A percentile compares a stretch with the other conserved stretches of the same genome.
Evolutionary conservation across 129 eudicot genomes (phyloP).

Genomic region (Artemisia argyi): DNA sequence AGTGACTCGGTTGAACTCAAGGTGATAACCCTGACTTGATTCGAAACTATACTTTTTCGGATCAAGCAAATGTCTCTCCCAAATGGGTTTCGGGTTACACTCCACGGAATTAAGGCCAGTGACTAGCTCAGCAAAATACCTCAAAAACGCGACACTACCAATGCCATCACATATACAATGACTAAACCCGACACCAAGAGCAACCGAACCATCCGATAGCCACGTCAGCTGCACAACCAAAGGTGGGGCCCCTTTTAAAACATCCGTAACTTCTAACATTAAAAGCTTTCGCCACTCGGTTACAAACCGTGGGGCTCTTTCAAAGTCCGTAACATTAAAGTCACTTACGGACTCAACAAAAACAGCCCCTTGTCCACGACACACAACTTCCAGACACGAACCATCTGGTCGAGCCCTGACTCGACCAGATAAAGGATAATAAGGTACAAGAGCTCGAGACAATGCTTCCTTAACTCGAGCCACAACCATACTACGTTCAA

Average conservation of each 20-base stretch:
- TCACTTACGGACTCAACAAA: conserved; percentile 57
- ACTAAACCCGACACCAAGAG: conserved; percentile 57
- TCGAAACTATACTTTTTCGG: conserved; percentile 12
- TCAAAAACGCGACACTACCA: conserved; percentile 61
- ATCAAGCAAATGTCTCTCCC: conserved; percentile 66
- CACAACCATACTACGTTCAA: conserved; percentile 14
- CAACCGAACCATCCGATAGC: conserved; percentile 65
- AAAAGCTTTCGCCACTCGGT: conserved; percentile 65
- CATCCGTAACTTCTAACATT: conserved; percentile 65
- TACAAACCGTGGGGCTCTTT: conserved; percentile 46
- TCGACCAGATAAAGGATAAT: conserved; percentile 76
- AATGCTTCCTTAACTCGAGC: conserved; percentile 56
- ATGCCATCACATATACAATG: conserved; percentile 77
- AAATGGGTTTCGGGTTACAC: conserved; percentile 39
- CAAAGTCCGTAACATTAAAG: conserved; percentile 41
- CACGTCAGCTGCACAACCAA: conserved; percentile 83
- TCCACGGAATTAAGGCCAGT: not conserved
- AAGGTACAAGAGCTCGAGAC: conserved; percentile 61
- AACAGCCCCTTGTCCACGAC: conserved; percentile 67
- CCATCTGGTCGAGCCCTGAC: conserved; percentile 52
- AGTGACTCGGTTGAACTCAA: conserved; percentile 55
- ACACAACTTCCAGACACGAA: conserved; percentile 59
- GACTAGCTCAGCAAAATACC: conserved; percentile 53
- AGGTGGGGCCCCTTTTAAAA: conserved; percentile 64
- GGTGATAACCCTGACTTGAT: conserved; percentile 40